These are phyloP conservation scores for Aspergillus oerlinghausenensis DNA, from an alignment of 2,329 filamentous ascomycete species.

Conservation along the genomic window DNA sequence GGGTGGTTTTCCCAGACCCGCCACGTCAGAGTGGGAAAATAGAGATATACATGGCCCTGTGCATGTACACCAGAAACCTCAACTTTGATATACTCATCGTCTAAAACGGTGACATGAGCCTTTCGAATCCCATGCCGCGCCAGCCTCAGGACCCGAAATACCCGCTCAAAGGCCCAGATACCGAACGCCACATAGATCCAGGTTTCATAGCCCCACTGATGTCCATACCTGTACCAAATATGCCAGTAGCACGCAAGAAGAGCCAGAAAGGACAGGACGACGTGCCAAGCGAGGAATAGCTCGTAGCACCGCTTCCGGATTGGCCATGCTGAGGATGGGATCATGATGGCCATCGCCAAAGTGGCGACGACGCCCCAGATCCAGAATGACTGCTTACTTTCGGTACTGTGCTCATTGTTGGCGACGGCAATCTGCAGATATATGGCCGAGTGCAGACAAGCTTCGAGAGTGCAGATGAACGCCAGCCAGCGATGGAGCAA, in stretches of 20 bases:
- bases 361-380: constrained; percentile 1
- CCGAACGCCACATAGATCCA: constrained; percentile 28
- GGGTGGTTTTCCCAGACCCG: constrained; percentile 5
- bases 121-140: background rate
- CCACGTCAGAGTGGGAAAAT: constrained; percentile 3
- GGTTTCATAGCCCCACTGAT: constrained; percentile 44
- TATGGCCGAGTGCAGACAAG: constrained; percentile 18
- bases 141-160: background rate
- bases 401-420: background rate
- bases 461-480: constrained; percentile 19
- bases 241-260: constrained; percentile 35
- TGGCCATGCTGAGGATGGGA: constrained; percentile 22
- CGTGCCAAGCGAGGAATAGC: constrained; percentile 31
- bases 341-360: constrained; percentile 9
- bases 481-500: constrained; percentile 35
- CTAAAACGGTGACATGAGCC: background rate
- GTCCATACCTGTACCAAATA: constrained; percentile 34
- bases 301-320: constrained; percentile 30
- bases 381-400: background rate
- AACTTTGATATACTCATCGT: constrained; percentile 1
- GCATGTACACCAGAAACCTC: background rate
- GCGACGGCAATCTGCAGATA: constrained; percentile 15
- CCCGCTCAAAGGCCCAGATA: background rate
- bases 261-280: constrained; percentile 27
- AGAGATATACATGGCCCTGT: constrained; percentile 1